phyloP scores from a whole-genome alignment of 2,329 filamentous ascomycete species.

The Botryotinia globosa region DNA sequence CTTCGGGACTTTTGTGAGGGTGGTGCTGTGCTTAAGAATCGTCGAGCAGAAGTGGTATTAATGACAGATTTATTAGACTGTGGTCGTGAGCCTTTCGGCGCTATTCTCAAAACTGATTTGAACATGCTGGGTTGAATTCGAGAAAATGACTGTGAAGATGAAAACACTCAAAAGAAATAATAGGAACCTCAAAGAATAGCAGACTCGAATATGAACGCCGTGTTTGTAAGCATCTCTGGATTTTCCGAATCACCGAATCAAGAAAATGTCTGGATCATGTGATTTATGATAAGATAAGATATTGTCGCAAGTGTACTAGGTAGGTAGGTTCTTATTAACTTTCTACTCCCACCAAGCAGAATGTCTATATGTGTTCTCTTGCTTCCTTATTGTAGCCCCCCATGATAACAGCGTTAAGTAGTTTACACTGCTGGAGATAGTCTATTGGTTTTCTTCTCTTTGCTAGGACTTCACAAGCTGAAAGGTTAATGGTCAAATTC shows the following conservation, averaged over 20 bases:
- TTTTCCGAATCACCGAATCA: slow-evolving; percentile 20
- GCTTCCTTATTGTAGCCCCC: not conserved
- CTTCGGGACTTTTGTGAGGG: slow-evolving; percentile 67
- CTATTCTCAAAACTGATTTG: slow-evolving; percentile 31
- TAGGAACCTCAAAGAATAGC: slow-evolving; percentile 2
- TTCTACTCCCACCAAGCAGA: not conserved
- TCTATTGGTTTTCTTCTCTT: not conserved
- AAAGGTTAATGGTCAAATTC: not conserved
- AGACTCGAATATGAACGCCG: slow-evolving; percentile 17
- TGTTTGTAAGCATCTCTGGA: slow-evolving; percentile 33
- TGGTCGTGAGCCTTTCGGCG: slow-evolving; percentile 29
- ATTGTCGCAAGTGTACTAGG: not conserved
- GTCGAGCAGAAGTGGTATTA: slow-evolving; percentile 39
- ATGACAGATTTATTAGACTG: slow-evolving; percentile 25
- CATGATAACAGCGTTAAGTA: not conserved
- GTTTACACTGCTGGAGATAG: not conserved
- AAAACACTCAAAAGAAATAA: slow-evolving; percentile 28
- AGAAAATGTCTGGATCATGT: slow-evolving; percentile 10
- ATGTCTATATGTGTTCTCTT: not conserved
- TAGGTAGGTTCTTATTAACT: not conserved
- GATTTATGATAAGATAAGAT: slow-evolving; percentile 16
- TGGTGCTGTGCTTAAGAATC: slow-evolving; percentile 53
- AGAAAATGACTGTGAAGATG: slow-evolving; percentile 21
- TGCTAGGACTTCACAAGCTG: not conserved
- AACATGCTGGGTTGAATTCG: slow-evolving; percentile 29